Evolutionary conservation across 2,329 filamentous ascomycete genomes (phyloP).

Genomic region (Fusarium circinatum): DNA sequence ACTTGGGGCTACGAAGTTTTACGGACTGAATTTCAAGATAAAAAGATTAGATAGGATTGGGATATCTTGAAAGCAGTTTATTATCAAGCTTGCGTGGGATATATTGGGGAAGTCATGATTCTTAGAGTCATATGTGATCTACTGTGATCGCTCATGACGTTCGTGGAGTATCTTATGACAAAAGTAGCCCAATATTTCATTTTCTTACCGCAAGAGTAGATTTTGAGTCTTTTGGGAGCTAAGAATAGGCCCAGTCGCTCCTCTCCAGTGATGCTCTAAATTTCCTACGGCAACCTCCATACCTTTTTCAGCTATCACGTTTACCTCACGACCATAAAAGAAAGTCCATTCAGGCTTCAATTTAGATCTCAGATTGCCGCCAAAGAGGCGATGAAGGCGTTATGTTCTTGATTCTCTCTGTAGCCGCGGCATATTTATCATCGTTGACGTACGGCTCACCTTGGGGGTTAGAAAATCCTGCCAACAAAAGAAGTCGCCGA

Average conservation of each 20-base stretch:
- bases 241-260: background rate
- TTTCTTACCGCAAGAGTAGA: background rate
- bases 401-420: background rate
- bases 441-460: background rate
- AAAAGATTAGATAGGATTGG: background rate
- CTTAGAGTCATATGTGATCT: no score
- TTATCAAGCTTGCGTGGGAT: background rate
- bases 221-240: background rate
- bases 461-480: background rate
- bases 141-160: no score
- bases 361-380: background rate
- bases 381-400: background rate
- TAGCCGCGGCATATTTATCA: background rate
- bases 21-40: no score
- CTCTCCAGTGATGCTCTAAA: accelerated
- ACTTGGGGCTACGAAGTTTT: background rate
- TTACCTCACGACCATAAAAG: no score
- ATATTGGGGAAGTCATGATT: background rate
- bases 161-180: background rate
- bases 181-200: background rate
- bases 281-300: background rate
- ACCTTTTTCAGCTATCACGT: accelerated
- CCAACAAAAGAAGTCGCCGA: background rate
- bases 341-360: background rate
- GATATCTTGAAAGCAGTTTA: background rate